phyloP scores from a whole-genome alignment of 352 stramenopile genomes.

The Phytophthora idaei region DNA sequence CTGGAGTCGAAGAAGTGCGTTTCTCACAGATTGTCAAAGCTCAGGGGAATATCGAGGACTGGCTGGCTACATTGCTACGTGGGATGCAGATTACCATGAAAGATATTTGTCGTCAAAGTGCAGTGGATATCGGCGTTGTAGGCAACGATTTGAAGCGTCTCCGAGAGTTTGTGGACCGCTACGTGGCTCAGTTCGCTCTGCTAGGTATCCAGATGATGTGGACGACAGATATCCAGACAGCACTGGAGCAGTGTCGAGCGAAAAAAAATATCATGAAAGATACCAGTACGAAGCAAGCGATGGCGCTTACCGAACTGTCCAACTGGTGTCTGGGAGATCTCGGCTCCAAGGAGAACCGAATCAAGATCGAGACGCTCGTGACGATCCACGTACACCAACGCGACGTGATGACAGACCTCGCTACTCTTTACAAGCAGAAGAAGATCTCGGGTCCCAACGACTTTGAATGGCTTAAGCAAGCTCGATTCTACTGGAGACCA shows the following conservation, averaged over 20 bases:
- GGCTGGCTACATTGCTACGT: conserved; percentile 95
- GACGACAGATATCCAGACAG: conserved; percentile 95
- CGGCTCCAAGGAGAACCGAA: conserved; percentile 96
- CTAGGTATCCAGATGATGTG: conserved; percentile 97
- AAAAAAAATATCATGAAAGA: conserved; percentile 99
- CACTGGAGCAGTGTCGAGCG: conserved; percentile 93
- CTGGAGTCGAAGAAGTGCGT: conserved; percentile 94
- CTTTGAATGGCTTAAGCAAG: conserved; percentile 99
- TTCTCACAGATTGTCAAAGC: conserved; percentile 96
- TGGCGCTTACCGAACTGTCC: conserved; percentile 94
- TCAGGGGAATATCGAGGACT: conserved; percentile 99
- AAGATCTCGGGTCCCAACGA: conserved; percentile 97
- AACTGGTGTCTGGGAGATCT: conserved; percentile 97
- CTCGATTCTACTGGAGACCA: conserved; percentile 97
- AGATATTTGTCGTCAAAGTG: conserved; percentile 94
- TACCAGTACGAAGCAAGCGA: conserved; percentile 93
- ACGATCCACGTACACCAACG: conserved; percentile 98
- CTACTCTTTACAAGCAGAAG: conserved; percentile 94
- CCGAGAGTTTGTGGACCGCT: conserved; percentile 94
- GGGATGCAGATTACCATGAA: conserved; percentile 98
- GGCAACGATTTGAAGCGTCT: conserved; percentile 92
- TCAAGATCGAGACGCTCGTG: conserved; percentile 98
- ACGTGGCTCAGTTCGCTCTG: conserved; percentile 95
- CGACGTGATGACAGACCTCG: conserved; percentile 96
- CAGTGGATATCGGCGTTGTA: conserved; percentile 91